Percentiles rank a stretch among this genome's conserved stretches.
These are phyloP conservation scores for Microcyclospora pomicola DNA, from an alignment of 2,329 filamentous ascomycete genomes.

Conservation along the genomic window DNA sequence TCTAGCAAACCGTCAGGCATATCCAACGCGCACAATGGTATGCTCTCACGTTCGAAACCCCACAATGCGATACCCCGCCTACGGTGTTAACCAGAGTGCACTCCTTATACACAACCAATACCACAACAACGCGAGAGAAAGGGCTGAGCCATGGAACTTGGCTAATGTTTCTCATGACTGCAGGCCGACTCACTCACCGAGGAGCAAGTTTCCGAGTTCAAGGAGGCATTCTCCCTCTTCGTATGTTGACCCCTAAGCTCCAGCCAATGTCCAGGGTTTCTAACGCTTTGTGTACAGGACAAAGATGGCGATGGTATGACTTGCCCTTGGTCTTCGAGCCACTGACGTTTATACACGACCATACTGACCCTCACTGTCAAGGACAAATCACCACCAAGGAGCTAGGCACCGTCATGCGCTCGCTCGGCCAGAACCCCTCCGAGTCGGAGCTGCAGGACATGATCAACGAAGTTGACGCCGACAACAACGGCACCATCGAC, in stretches of 20 bases:
- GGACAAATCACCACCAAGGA: conserved; percentile 52
- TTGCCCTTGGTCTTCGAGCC: neutral
- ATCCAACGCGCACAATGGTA: too few relatives aligned
- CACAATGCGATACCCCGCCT: too few relatives aligned
- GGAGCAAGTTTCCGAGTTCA: conserved; percentile 99
- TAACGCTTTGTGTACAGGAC: conserved; percentile 28
- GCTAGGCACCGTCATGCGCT: conserved; percentile 50
- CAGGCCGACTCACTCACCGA: conserved; percentile 97
- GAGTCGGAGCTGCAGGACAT: conserved; percentile 51
- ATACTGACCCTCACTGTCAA: conserved; percentile 16
- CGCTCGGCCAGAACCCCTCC: conserved; percentile 49
- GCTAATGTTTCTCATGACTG: neutral
- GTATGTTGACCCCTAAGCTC: conserved; percentile 47
- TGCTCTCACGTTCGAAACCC: too few relatives aligned
- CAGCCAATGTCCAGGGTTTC: conserved; percentile 11
- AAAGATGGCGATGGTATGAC: conserved; percentile 44
- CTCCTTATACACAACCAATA: too few relatives aligned
- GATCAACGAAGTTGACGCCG: conserved; percentile 52
- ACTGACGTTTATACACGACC: neutral
- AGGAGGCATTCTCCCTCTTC: conserved; percentile 99
- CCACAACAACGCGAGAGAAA: too few relatives aligned
- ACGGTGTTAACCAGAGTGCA: too few relatives aligned
- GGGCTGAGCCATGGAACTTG: neutral
- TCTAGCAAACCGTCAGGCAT: too few relatives aligned
- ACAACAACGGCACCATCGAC: conserved; percentile 52